phyloP scores from a whole-genome alignment of 768 basidiomycete species.

The Amanita phalloides region DNA sequence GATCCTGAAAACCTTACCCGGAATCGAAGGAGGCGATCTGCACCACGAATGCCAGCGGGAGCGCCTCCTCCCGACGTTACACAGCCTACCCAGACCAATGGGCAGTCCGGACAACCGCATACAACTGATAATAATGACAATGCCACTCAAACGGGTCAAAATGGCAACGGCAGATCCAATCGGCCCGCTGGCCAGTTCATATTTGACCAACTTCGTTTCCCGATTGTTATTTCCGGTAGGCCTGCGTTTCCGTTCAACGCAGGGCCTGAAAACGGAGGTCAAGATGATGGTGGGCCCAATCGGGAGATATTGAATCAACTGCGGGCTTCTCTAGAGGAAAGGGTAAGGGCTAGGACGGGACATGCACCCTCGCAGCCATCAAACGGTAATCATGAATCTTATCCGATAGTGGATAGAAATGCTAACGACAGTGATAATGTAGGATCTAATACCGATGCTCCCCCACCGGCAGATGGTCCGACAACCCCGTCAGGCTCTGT shows the following conservation, averaged over 20 bases:
- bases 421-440: neutral
- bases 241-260: neutral
- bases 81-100: neutral
- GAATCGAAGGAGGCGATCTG: slow-evolving; percentile 16
- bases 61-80: neutral
- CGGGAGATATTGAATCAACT: neutral
- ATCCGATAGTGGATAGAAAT: neutral
- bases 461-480: neutral
- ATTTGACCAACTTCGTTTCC: neutral
- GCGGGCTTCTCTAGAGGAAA: neutral
- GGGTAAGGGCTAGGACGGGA: neutral
- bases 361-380: neutral
- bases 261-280: neutral
- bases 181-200: neutral
- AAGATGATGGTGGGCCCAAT: neutral
- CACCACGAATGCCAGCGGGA: slow-evolving; percentile 4
- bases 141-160: neutral
- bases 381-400: neutral
- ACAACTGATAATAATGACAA: neutral
- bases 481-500: neutral
- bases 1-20: slow-evolving; percentile 70
- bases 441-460: neutral
- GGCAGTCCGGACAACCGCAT: neutral
- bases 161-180: neutral
- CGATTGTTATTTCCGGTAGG: neutral